phyloP scores from a whole-genome alignment of 2,329 filamentous ascomycete genomes.

The Colletotrichum abscissum region DNA sequence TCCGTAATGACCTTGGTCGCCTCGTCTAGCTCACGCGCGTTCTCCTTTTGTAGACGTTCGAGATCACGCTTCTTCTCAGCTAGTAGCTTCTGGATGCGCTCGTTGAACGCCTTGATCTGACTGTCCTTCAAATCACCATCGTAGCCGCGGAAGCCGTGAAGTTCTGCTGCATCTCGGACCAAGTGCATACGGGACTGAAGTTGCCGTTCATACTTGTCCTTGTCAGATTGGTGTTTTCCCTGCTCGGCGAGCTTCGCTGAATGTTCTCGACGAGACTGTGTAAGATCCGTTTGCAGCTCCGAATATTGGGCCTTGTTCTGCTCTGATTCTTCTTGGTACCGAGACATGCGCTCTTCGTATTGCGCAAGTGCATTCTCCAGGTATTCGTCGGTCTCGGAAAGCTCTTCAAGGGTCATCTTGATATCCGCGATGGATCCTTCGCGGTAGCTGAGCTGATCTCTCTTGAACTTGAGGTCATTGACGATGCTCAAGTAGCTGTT shows the following conservation, averaged over 20 bases:
- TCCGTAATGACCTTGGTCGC: conserved; percentile 79
- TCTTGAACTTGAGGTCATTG: conserved; percentile 80
- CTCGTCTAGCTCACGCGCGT: conserved; percentile 77
- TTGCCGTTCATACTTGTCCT: conserved; percentile 87
- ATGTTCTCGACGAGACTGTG: conserved; percentile 56
- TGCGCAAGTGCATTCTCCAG: conserved; percentile 78
- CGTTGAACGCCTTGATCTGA: conserved; percentile 81
- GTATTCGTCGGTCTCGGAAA: conserved; percentile 81
- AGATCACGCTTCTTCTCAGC: conserved; percentile 83
- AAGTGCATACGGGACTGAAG: conserved; percentile 76
- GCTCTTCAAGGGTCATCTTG: conserved; percentile 77
- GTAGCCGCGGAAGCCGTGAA: conserved; percentile 85
- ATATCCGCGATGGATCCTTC: conserved; percentile 78
- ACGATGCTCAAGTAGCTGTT: conserved; percentile 81
- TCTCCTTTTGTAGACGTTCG: conserved; percentile 79
- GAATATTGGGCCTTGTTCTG: conserved; percentile 72
- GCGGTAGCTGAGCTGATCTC: conserved; percentile 77
- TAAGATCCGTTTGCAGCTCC: conserved; percentile 67
- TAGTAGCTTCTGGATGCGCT: conserved; percentile 78
- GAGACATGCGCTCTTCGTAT: conserved; percentile 79
- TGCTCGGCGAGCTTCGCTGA: conserved; percentile 70
- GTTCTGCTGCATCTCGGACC: conserved; percentile 80
- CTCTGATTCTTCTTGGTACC: conserved; percentile 73
- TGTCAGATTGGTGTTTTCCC: conserved; percentile 86
- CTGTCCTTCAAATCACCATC: conserved; percentile 81